These are phyloP conservation scores for Saxophila tyrrhenica DNA, from an alignment of 495 filamentous ascomycete genomes.

Conservation along the genomic window DNA sequence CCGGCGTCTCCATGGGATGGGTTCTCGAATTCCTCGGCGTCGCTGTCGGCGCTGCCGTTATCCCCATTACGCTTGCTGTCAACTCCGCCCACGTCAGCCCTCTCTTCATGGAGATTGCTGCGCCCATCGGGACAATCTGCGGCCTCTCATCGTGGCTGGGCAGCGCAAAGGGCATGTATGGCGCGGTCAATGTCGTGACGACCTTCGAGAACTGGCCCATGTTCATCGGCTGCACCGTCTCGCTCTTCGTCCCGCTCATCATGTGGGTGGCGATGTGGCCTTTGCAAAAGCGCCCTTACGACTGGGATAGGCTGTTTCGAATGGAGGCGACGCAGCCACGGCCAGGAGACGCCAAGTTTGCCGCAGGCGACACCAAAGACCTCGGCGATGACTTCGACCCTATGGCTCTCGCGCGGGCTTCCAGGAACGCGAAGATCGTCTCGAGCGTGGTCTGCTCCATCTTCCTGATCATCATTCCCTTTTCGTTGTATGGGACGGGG, in stretches of 20 bases:
- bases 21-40: conserved; percentile 90
- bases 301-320: conserved; percentile 69
- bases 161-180: conserved; percentile 67
- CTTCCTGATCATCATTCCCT: conserved; percentile 83
- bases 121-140: conserved; percentile 62
- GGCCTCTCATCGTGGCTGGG: conserved; percentile 84
- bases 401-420: conserved; percentile 55
- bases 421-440: conserved; percentile 62
- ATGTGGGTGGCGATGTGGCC: conserved; percentile 66
- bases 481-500: too few relatives aligned
- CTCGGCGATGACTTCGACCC: conserved; percentile 49
- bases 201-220: conserved; percentile 80
- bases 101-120: too few relatives aligned
- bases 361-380: conserved; percentile 32
- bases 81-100: conserved; percentile 66
- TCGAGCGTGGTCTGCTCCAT: too few relatives aligned
- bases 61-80: conserved; percentile 70
- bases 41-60: conserved; percentile 61
- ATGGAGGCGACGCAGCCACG: conserved; percentile 57
- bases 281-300: conserved; percentile 72
- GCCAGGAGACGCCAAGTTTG: conserved; percentile 50
- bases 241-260: conserved; percentile 70
- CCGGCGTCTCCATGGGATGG: conserved; percentile 54
- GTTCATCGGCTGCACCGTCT: conserved; percentile 75
- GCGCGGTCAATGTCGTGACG: conserved; percentile 59